phyloP scores from a whole-genome alignment of 805 yeast species.

The Komagataella ulmi region DNA sequence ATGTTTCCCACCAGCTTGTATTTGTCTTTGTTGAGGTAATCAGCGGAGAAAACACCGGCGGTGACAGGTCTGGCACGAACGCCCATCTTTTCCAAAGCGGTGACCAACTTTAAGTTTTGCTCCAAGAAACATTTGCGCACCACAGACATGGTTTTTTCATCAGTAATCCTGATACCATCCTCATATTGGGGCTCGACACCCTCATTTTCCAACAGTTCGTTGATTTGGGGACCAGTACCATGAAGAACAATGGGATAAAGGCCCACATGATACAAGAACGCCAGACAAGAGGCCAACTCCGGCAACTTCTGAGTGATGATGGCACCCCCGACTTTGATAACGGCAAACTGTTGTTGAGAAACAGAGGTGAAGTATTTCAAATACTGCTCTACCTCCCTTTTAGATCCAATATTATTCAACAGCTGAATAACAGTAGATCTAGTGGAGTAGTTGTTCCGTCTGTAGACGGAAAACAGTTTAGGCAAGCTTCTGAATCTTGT shows the following conservation, averaged over 20 bases:
- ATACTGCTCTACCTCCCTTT: conserved; percentile 96
- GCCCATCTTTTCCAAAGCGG: conserved; percentile 92
- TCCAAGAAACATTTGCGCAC: conserved; percentile 92
- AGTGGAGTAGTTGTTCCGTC: conserved; percentile 36
- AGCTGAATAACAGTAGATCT: conserved; percentile 93
- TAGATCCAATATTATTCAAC: conserved; percentile 91
- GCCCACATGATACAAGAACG: conserved; percentile 94
- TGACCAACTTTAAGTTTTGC: conserved; percentile 88
- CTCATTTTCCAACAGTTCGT: conserved; percentile 81
- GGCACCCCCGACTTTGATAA: conserved; percentile 98
- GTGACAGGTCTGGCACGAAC: conserved; percentile 98
- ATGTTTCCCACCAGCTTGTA: conserved; percentile 90
- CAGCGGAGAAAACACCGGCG: conserved; percentile 93
- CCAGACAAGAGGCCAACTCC: conserved; percentile 89
- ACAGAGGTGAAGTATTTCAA: conserved; percentile 94
- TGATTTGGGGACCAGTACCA: conserved; percentile 99
- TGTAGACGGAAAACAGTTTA: background rate
- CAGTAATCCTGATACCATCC: conserved; percentile 95
- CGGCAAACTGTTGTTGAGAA: conserved; percentile 93
- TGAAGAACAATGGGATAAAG: conserved; percentile 92
- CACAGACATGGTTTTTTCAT: conserved; percentile 87
- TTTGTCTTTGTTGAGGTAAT: conserved; percentile 79
- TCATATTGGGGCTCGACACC: conserved; percentile 93
- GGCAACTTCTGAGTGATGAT: conserved; percentile 90
- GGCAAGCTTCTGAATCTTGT: background rate